Evolutionary conservation across 2,329 filamentous ascomycete genomes (phyloP), one percentile per base, ranked within the genome.

Genomic region (Hymenoscyphus repandus): DNA sequence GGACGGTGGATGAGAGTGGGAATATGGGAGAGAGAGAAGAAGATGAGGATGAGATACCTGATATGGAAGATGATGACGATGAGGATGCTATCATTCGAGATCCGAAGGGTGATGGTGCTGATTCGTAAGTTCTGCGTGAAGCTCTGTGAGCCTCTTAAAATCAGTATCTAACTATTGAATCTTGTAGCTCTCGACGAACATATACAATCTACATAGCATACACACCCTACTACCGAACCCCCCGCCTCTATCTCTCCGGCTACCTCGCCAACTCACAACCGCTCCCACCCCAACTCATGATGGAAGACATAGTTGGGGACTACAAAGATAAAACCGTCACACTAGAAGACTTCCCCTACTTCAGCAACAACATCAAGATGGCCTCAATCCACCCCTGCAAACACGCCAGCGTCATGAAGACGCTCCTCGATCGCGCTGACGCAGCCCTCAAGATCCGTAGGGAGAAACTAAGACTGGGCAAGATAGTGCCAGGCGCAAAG

Each of bases 241-340:
- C 93, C 0, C 89, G 93, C 32, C 82, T 97, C 63, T 99, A 96
- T 70, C 83, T 99, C 43, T 95, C 90, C 0, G 93, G 93, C 63
- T 97, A 97, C 70, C 75, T 82, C 11, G 79, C 87, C 22, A 80
- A 82, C 51, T 88, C 88, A 27, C 86, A 90, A 58, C 90, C 91
- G 1, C 83, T 95, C 0, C 82, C 86, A 3, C 90, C 90, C 2
- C 79, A 86, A 46, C 76, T 85, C 47, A 96, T 96, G 90, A 95
- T 96, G 88, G 89, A 96, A 69, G 90, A 96, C 68, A 95, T 96
- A 51, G 88, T 95, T 33, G 90, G 91, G 55, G 90, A 96, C 74
- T 96, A 96, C 76, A 95, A 95, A 68, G 90, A 96, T 74, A 99
- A 99, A 77, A 99, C 93, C 0, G 93, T 99, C 54, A 99, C 93